Percentiles rank a stretch among this genome's conserved stretches.
phyloP scores from a whole-genome alignment of 148 eudicot species.

The Talinum fruticosum region DNA sequence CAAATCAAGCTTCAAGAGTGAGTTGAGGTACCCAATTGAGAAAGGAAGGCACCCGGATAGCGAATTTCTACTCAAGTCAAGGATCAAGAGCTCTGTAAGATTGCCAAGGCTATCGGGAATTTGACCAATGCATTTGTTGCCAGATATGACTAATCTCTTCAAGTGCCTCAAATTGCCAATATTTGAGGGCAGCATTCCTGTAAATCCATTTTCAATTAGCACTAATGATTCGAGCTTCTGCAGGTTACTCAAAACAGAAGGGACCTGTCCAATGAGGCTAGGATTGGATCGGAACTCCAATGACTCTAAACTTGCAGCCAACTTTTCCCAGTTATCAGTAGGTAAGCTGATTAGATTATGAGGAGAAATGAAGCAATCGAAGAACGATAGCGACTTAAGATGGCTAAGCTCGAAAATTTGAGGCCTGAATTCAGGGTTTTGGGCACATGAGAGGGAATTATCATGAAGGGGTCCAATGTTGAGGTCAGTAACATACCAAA shows the following conservation, averaged over 20 bases:
- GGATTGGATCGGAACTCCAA: slow-evolving; percentile 79
- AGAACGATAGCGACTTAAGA: slow-evolving; percentile 70
- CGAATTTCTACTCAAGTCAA: slow-evolving; percentile 72
- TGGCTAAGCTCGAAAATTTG: slow-evolving; percentile 56
- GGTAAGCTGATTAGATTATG: slow-evolving; percentile 45
- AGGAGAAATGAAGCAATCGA: slow-evolving; percentile 54
- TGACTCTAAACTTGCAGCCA: slow-evolving; percentile 50
- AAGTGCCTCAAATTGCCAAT: slow-evolving; percentile 54
- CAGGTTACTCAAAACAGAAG: slow-evolving; percentile 48
- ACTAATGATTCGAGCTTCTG: slow-evolving; percentile 65
- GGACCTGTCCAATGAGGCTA: slow-evolving; percentile 57
- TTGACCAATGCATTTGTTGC: slow-evolving; percentile 48
- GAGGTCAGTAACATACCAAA: slow-evolving; percentile 78
- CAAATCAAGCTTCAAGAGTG: slow-evolving; percentile 79
- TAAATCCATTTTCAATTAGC: slow-evolving; percentile 57
- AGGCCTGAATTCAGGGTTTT: slow-evolving; percentile 49
- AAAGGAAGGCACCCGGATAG: slow-evolving; percentile 60
- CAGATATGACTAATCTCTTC: slow-evolving; percentile 60
- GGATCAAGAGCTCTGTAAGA: slow-evolving; percentile 58
- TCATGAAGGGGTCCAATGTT: slow-evolving; percentile 81
- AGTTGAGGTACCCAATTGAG: slow-evolving; percentile 51
- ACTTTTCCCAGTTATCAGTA: slow-evolving; percentile 42
- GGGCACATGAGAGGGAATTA: slow-evolving; percentile 63
- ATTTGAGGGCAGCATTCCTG: slow-evolving; percentile 51
- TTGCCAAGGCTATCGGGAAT: slow-evolving; percentile 50